These are phyloP conservation scores for Furcasterigmium furcatum DNA, from an alignment of 2,329 filamentous ascomycete genomes.

Conservation along the genomic window DNA sequence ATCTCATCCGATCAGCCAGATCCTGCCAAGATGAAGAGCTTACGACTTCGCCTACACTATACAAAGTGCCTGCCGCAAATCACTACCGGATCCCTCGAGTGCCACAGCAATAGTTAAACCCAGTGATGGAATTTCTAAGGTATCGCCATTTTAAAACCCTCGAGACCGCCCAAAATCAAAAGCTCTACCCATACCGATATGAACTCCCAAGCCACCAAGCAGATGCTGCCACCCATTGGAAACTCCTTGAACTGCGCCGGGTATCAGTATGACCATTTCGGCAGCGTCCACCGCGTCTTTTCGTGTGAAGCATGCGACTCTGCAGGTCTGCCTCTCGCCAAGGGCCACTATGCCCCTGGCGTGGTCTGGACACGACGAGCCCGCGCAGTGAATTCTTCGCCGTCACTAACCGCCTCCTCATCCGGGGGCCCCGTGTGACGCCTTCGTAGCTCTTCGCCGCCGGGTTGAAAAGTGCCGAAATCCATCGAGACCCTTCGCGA, in stretches of 20 bases:
- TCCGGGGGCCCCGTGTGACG: slow-evolving; percentile 10
- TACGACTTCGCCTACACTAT: no score
- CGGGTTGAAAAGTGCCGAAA: not conserved
- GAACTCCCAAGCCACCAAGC: not conserved
- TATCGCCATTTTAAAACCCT: not conserved
- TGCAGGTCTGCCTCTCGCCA: not conserved
- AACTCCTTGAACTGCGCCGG: slow-evolving; percentile 5
- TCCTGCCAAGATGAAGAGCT: no score
- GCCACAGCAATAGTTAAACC: not conserved
- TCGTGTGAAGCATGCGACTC: not conserved
- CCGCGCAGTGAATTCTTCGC: not conserved
- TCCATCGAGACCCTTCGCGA: slow-evolving; percentile 9
- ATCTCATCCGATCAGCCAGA: no score
- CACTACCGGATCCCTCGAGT: no score
- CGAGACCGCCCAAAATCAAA: not conserved
- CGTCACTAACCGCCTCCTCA: slow-evolving; percentile 6
- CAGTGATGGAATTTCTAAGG: not conserved
- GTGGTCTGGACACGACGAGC: slow-evolving; percentile 9
- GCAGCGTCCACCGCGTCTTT: slow-evolving; percentile 1
- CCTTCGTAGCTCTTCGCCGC: slow-evolving; percentile 6
- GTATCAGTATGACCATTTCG: not conserved
- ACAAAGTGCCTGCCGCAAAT: no score
- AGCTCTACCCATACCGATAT: not conserved
- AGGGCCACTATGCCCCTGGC: slow-evolving; percentile 6
- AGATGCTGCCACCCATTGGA: not conserved